phyloP scores from a whole-genome alignment of 495 filamentous ascomycete species.

The Choiromyces venosus region DNA sequence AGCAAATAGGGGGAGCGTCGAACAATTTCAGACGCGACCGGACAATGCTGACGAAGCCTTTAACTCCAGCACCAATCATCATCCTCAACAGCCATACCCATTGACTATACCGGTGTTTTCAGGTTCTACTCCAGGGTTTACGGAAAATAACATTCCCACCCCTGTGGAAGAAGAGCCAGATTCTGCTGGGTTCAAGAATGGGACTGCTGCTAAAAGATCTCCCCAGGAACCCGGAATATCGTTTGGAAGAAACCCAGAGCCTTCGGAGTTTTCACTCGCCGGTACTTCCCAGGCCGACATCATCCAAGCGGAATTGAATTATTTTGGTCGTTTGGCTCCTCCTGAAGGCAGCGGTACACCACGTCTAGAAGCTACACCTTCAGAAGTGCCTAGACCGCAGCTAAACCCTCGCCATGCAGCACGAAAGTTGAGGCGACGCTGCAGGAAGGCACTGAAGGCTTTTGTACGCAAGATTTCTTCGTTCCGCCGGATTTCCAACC shows the following conservation, averaged over 20 bases:
- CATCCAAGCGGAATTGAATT: not conserved
- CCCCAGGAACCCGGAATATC: not conserved
- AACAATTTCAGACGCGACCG: constrained; percentile 13
- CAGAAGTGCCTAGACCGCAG: not conserved
- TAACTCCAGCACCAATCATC: not conserved
- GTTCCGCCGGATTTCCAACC: not conserved
- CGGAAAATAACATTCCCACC: constrained; percentile 12
- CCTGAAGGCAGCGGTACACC: not conserved
- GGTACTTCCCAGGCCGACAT: not conserved
- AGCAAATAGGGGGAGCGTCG: constrained; percentile 3
- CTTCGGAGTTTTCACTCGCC: not conserved
- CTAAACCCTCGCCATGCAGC: not conserved
- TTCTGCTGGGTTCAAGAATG: not conserved
- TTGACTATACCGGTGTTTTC: not conserved
- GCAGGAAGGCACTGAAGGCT: not conserved
- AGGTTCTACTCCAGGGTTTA: constrained; percentile 18
- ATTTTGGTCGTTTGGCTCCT: not conserved
- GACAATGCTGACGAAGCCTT: constrained; percentile 8
- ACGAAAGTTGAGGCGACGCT: not conserved
- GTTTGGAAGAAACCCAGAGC: not conserved
- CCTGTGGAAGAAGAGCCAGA: constrained; percentile 32
- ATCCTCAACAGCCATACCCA: constrained; percentile 3
- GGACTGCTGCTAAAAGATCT: not conserved
- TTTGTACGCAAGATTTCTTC: not conserved
- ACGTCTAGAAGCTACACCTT: not conserved